These are phyloP conservation scores for Porodaedalea pini DNA, from an alignment of 1,284 basidiomycete genomes.

Conservation along the genomic window DNA sequence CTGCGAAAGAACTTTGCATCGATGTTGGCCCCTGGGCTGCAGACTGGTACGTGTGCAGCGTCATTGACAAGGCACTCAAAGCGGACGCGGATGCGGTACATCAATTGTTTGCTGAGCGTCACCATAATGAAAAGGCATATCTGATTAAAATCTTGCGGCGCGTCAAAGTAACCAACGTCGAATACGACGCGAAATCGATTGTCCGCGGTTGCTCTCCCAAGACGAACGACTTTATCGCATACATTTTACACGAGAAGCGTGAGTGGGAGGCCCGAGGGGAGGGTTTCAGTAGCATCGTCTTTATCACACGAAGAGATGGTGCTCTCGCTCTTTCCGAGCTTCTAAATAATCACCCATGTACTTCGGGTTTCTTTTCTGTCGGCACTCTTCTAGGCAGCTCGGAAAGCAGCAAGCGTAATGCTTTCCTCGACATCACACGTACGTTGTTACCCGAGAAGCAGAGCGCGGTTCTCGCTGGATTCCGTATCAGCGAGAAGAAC, in stretches of 20 bases:
- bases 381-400: constrained; percentile 65
- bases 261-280: constrained; percentile 48
- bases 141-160: constrained; percentile 45
- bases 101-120: constrained; percentile 40
- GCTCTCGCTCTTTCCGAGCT: constrained; percentile 64
- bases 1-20: constrained; percentile 52
- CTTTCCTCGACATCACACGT: constrained; percentile 68
- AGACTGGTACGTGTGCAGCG: constrained; percentile 67
- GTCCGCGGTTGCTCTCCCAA: constrained; percentile 51
- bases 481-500: constrained; percentile 68
- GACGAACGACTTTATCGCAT: constrained; percentile 50
- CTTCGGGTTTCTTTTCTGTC: constrained; percentile 45
- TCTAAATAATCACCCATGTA: constrained; percentile 53
- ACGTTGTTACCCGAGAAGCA: constrained; percentile 48
- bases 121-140: constrained; percentile 56
- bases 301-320: constrained; percentile 68
- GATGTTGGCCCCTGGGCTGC: constrained; percentile 70
- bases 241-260: constrained; percentile 53
- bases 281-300: constrained; percentile 66
- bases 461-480: constrained; percentile 54
- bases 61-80: constrained; percentile 47
- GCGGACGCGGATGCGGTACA: constrained; percentile 41
- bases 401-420: constrained; percentile 49
- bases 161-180: constrained; percentile 42
- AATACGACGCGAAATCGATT: constrained; percentile 49